Evolutionary conservation across 257 asterid genomes (phyloP).

Genomic region (Osmanthus fragrans): DNA sequence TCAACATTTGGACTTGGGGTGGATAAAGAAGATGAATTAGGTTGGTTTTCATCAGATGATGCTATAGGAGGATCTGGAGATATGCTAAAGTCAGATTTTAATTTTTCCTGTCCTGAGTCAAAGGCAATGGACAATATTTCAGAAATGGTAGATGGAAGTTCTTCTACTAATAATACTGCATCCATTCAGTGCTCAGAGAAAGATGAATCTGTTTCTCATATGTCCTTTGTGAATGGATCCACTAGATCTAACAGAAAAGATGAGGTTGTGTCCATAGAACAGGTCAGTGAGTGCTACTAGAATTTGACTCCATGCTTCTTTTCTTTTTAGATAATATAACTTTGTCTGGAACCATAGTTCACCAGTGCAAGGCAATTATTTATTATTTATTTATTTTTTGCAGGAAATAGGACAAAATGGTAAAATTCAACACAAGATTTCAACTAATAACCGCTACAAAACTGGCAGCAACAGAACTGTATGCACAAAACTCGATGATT

Average conservation of each 20-base stretch:
- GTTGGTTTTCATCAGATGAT: slow-evolving; percentile 72
- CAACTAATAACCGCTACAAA: slow-evolving; percentile 25
- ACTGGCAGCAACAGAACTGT: slow-evolving; percentile 41
- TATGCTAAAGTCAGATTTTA: slow-evolving; percentile 43
- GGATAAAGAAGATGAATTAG: slow-evolving; percentile 57
- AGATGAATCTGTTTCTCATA: slow-evolving; percentile 35
- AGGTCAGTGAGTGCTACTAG: slow-evolving; percentile 37
- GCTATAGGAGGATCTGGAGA: slow-evolving; percentile 51
- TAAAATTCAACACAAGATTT: slow-evolving; percentile 27
- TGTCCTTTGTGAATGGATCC: slow-evolving; percentile 44
- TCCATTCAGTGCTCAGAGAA: slow-evolving; percentile 34
- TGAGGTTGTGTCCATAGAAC: slow-evolving; percentile 38
- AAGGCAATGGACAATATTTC: slow-evolving; percentile 33
- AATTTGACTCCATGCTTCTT: background rate
- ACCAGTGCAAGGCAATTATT: slow-evolving; percentile 9
- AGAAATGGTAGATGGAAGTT: slow-evolving; percentile 35
- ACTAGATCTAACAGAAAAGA: slow-evolving; percentile 36
- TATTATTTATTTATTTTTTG: background rate
- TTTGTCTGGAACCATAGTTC: slow-evolving; percentile 6
- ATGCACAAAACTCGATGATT: slow-evolving; percentile 2
- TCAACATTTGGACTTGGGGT: slow-evolving; percentile 76
- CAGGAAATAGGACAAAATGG: slow-evolving; percentile 28
- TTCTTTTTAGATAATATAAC: background rate
- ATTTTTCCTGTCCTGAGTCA: slow-evolving; percentile 51
- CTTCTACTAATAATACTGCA: slow-evolving; percentile 37